Evolutionary conservation across 2,329 filamentous ascomycete species (phyloP).

Genomic region (Hymenoscyphus infarciens): DNA sequence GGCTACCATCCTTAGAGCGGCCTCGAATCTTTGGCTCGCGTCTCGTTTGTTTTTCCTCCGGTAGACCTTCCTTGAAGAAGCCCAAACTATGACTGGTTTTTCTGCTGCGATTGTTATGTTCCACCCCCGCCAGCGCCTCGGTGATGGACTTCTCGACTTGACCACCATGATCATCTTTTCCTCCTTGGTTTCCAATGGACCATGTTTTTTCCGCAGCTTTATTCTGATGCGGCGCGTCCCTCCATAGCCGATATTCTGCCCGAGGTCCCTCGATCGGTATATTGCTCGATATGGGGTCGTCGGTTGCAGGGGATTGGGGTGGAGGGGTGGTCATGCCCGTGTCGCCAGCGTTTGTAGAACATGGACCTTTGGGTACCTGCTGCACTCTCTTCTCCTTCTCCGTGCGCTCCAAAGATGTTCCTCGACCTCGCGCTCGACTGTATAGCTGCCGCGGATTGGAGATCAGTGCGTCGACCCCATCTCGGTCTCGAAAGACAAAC

Average conservation of each 20-base stretch:
- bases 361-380: slow-evolving; percentile 31
- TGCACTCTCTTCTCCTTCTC: slow-evolving; percentile 40
- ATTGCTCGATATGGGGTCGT: slow-evolving; percentile 25
- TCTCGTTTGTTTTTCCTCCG: slow-evolving; percentile 54
- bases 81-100: slow-evolving; percentile 65
- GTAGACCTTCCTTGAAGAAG: slow-evolving; percentile 64
- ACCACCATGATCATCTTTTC: slow-evolving; percentile 51
- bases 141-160: slow-evolving; percentile 63
- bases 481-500: slow-evolving; percentile 24
- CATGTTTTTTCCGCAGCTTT: slow-evolving; percentile 53
- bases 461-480: slow-evolving; percentile 39
- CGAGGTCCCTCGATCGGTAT: slow-evolving; percentile 33
- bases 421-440: slow-evolving; percentile 32
- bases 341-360: slow-evolving; percentile 35
- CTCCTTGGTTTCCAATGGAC: slow-evolving; percentile 58
- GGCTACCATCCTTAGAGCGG: slow-evolving; percentile 31
- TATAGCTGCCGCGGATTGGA: slow-evolving; percentile 38
- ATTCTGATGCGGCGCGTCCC: slow-evolving; percentile 26
- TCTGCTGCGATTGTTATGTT: slow-evolving; percentile 60
- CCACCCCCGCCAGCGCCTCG: slow-evolving; percentile 57
- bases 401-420: slow-evolving; percentile 43
- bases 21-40: slow-evolving; percentile 42
- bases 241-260: slow-evolving; percentile 35
- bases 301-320: slow-evolving; percentile 20
- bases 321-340: slow-evolving; percentile 31